Evolutionary conservation across 768 basidiomycete genomes (phyloP).

Genomic region (Rhodotorula babjevae): DNA sequence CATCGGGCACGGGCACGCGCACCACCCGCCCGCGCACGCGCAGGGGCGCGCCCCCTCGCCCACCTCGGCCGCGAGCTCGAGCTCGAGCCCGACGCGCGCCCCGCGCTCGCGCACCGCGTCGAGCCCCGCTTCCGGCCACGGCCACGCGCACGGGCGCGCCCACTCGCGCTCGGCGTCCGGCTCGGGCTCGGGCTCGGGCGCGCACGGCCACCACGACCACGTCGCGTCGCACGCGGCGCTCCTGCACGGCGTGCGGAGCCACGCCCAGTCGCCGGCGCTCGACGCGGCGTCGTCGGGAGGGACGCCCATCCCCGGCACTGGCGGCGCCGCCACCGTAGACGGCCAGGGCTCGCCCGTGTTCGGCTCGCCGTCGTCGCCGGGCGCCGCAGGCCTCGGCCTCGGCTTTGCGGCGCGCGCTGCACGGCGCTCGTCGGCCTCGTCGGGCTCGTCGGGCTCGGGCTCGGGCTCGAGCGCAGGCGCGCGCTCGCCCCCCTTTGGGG

Average conservation of each 20-base stretch:
- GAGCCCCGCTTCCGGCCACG: not conserved
- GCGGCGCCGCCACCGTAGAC: not conserved
- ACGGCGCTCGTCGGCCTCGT: not conserved
- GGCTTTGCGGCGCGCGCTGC: not conserved
- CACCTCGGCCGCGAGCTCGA: too few relatives aligned
- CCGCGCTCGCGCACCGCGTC: not conserved
- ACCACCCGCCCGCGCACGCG: too few relatives aligned
- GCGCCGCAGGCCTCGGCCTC: not conserved
- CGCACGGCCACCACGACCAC: not conserved
- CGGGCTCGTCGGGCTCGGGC: not conserved
- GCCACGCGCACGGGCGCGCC: not conserved
- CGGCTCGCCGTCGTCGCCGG: not conserved
- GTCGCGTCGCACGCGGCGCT: constrained; percentile 24
- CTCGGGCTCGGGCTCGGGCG: not conserved
- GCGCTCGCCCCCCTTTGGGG: not conserved
- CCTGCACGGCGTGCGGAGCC: constrained; percentile 31
- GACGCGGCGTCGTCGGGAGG: not conserved
- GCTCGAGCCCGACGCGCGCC: constrained; percentile 12
- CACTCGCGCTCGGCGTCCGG: not conserved
- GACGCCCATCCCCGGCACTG: too few relatives aligned
- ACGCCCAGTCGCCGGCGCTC: constrained; percentile 15
- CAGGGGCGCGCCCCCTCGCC: too few relatives aligned
- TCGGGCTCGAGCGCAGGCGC: not conserved
- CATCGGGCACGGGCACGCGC: not conserved
- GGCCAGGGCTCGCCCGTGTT: too few relatives aligned